A percentile compares a stretch with the other conserved stretches of the same genome.
These are phyloP conservation scores for Penicillium macrosclerotiorum DNA, from an alignment of 495 filamentous ascomycete species.

Conservation along the genomic window DNA sequence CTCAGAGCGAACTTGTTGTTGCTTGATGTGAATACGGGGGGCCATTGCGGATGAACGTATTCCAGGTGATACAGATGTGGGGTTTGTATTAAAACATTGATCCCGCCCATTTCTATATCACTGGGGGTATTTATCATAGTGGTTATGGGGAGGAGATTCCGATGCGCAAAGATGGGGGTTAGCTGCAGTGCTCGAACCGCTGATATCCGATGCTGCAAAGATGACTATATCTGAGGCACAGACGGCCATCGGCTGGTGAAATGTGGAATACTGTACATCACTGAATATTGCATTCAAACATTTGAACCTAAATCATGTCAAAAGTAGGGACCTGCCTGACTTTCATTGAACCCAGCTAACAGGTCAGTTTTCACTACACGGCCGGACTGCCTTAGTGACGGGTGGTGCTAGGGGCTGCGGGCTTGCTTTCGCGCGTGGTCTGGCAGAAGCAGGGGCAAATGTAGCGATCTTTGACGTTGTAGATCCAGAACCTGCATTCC, in stretches of 20 bases:
- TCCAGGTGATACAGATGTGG: background rate
- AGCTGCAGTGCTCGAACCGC: background rate
- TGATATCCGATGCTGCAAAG: slow-evolving; percentile 9
- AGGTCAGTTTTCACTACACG: slow-evolving; percentile 37
- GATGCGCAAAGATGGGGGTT: slow-evolving; percentile 20
- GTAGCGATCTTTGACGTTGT: slow-evolving; percentile 63
- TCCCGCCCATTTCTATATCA: background rate
- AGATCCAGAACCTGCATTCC: slow-evolving; percentile 26
- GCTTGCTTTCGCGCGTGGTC: slow-evolving; percentile 68
- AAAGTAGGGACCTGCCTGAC: slow-evolving; percentile 1
- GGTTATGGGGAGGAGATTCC: background rate
- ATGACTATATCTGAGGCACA: slow-evolving; percentile 5
- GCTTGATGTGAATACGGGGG: slow-evolving; percentile 18
- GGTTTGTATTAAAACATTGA: background rate
- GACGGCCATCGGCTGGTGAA: background rate
- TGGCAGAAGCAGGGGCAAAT: slow-evolving; percentile 84
- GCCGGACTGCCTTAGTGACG: slow-evolving; percentile 76
- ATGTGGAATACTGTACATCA: background rate
- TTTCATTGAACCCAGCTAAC: slow-evolving; percentile 6
- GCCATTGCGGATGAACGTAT: slow-evolving; percentile 13
- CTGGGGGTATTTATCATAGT: slow-evolving; percentile 14
- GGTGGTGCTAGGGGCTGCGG: slow-evolving; percentile 83
- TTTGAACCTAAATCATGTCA: slow-evolving; percentile 11
- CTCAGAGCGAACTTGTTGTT: slow-evolving; percentile 12
- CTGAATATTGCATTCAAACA: background rate